Conservation (phyloP, 2,329 filamentous ascomycete species). For the Phoma sp. region DNA sequence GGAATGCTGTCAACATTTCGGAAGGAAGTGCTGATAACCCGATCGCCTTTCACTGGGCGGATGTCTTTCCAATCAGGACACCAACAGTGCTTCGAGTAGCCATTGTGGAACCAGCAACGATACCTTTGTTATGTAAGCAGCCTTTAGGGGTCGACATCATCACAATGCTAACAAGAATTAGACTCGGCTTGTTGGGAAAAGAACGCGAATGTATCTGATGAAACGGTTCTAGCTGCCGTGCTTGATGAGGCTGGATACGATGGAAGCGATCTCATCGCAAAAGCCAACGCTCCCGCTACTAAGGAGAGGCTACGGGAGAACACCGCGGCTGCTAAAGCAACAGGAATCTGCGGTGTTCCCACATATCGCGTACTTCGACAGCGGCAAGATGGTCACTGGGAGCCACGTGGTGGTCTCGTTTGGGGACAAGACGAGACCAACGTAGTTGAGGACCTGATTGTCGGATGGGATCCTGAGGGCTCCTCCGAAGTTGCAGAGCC, state of each 20-base stretch:
- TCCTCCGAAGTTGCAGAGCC: constrained; percentile 4
- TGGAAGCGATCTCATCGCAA: constrained; percentile 31
- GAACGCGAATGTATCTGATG: constrained; percentile 37
- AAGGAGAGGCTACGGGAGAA: constrained; percentile 35
- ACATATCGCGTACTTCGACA: constrained; percentile 39
- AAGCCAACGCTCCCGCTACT: constrained; percentile 29
- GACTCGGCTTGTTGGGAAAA: constrained; percentile 44
- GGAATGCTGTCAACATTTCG: constrained; percentile 41
- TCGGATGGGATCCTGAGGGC: constrained; percentile 32
- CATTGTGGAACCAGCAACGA: constrained; percentile 32
- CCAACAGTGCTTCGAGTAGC: constrained; percentile 41
- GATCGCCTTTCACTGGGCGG: constrained; percentile 40
- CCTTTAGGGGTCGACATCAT: not conserved
- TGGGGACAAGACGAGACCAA: constrained; percentile 46
- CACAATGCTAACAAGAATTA: constrained; percentile 17
- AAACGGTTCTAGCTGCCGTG: constrained; percentile 28
- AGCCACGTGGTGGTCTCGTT: constrained; percentile 31
- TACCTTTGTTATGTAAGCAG: constrained; percentile 34
- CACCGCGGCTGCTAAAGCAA: constrained; percentile 39
- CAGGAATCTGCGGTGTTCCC: constrained; percentile 43
- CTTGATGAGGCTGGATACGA: constrained; percentile 38
- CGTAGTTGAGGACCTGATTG: constrained; percentile 44
- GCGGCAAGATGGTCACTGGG: constrained; percentile 16
- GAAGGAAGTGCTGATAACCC: constrained; percentile 29
- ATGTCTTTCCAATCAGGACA: constrained; percentile 42